Evolutionary conservation across 345 rosid species (phyloP).

Genomic region (Eutrema heterophyllum): DNA sequence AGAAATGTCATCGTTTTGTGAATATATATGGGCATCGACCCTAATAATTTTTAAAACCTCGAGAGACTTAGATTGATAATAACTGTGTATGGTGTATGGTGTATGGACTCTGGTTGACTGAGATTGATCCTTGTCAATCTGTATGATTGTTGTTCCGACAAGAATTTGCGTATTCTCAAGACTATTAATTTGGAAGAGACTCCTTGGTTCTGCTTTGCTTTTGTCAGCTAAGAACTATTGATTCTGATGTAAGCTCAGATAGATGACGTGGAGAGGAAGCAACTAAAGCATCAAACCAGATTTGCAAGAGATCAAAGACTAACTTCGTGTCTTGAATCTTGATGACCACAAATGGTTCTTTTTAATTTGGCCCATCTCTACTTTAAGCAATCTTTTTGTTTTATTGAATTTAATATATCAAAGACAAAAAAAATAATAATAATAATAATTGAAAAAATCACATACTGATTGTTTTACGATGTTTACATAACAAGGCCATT

Average conservation of each 20-base stretch:
- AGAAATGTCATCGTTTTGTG: too few species aligned
- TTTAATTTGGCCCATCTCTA: not conserved
- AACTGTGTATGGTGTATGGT: too few species aligned
- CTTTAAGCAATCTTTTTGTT: not conserved
- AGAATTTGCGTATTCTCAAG: too few species aligned
- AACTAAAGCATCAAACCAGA: not conserved
- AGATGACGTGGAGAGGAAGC: not conserved
- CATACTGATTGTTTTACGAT: not conserved
- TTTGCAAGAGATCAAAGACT: not conserved
- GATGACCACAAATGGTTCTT: not conserved
- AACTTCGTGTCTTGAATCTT: not conserved
- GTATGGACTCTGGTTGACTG: too few species aligned
- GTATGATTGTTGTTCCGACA: too few species aligned
- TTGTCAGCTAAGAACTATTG: too few species aligned
- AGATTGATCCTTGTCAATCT: too few species aligned
- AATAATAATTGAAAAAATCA: not conserved
- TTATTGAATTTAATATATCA: not conserved
- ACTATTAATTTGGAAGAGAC: too few species aligned
- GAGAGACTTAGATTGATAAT: too few species aligned
- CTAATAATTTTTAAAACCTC: too few species aligned
- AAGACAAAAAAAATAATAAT: not conserved
- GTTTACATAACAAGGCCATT: conserved; percentile 4
- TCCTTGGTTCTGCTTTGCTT: too few species aligned
- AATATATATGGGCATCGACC: too few species aligned
- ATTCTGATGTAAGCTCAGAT: not conserved